Evolutionary conservation across 139 green algal species (phyloP), one percentile per base, ranked within the genome.

Genomic region (Chlorella vulgaris): DNA sequence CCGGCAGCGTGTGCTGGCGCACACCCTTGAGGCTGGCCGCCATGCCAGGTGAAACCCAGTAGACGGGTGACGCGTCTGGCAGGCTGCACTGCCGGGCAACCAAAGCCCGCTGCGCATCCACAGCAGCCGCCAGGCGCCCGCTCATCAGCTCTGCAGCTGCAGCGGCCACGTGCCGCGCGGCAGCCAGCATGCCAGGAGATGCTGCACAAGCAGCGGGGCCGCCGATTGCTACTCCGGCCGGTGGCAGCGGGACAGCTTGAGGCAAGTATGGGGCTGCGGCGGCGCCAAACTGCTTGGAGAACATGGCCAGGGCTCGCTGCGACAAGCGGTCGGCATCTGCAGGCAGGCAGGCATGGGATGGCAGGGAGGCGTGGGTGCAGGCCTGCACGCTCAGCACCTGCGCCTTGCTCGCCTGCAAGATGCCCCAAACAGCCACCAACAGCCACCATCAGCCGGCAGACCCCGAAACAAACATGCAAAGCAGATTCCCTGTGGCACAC

Each of bases 301-400:
- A 68, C 7, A 53, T 7, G 10, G 24, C 73, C 51, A 68, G 2
- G 26, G 73, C 73, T 28, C 31, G 19, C 6, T 38, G 35, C 53
- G 50, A 38, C 73, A 51, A 24, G 35, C 38, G 38, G 3, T 33
- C 51, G 5, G 73, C 73, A 60, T 69, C 73, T 79, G 73, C 51
- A 71, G 8, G n/a, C 31, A 26, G 73, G 5, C 21, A 31, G 47
- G 47, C 8, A 15, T 31, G 18, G 33, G 33, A n/a, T 7, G 65
- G 70, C 5, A 0, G 5, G 4, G 19, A 65, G 28, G 5, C 55
- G 22, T 28, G 55, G 18, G 18, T 15, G 47, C 13, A n/a, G n/a
- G n/a, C n/a, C n/a, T n/a, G n/a, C n/a, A n/a, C n/a, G n/a, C n/a
- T n/a, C n/a, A n/a, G n/a, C n/a, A n/a, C n/a, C n/a, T n/a, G n/a